These are phyloP conservation scores for Linum usitatissimum DNA, from an alignment of 345 rosid genomes.

Conservation along the genomic window DNA sequence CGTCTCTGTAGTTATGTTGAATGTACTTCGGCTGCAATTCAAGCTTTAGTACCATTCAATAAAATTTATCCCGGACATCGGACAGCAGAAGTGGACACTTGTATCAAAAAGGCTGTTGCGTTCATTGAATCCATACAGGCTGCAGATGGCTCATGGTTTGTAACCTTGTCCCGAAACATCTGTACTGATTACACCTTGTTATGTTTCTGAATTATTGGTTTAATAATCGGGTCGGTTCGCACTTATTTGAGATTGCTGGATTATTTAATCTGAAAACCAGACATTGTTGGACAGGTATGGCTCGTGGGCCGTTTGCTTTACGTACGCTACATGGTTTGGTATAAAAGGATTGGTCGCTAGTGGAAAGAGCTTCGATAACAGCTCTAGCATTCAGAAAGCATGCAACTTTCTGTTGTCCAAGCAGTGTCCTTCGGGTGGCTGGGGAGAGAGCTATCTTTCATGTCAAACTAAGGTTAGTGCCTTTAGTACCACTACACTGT, in stretches of 20 bases:
- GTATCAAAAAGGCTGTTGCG: conserved; percentile 52
- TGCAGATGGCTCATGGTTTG: conserved; percentile 93
- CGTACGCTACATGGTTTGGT: conserved; percentile 79
- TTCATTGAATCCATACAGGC: conserved; percentile 65
- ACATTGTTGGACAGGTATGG: conserved; percentile 58
- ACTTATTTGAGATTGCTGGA: neutral
- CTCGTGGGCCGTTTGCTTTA: conserved; percentile 89
- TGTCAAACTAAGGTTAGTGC: conserved; percentile 68
- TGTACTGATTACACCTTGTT: neutral
- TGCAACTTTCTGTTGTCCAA: conserved; percentile 78
- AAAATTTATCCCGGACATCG: conserved; percentile 70
- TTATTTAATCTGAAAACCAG: conserved; percentile 1
- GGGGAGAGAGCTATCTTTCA: conserved; percentile 98
- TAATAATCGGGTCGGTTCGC: conserved; percentile 1
- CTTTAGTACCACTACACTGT: neutral
- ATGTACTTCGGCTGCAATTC: conserved; percentile 89
- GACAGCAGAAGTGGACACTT: conserved; percentile 53
- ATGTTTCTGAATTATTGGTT: neutral
- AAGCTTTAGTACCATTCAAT: conserved; percentile 65
- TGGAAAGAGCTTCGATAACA: conserved; percentile 52
- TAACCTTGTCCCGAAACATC: neutral
- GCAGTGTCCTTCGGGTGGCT: conserved; percentile 76
- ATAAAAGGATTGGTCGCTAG: conserved; percentile 67
- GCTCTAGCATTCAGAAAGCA: conserved; percentile 56
- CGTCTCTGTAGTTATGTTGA: conserved; percentile 56